Percentiles rank a stretch among this genome's conserved stretches.
These are phyloP conservation scores for Myxozyma geophila DNA, from an alignment of 805 yeast genomes.

Conservation along the genomic window DNA sequence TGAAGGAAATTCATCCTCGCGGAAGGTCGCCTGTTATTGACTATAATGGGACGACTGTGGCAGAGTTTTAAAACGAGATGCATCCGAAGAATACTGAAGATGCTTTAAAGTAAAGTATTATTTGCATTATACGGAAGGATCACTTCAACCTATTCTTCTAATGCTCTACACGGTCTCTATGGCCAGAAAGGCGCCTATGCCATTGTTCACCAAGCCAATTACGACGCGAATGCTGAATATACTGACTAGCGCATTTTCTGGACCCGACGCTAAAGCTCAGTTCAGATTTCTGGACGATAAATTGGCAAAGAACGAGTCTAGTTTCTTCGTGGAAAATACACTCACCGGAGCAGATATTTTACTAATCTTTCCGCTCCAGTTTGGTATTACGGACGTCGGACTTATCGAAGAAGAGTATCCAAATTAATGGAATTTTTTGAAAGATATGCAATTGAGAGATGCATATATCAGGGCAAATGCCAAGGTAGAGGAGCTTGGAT, in stretches of 20 bases:
- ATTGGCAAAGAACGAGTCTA: conserved; percentile 52
- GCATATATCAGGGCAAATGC: conserved; percentile 37
- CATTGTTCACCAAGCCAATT: conserved; percentile 54
- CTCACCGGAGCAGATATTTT: conserved; percentile 66
- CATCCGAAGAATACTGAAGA: conserved; percentile 46
- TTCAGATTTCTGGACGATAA: conserved; percentile 51
- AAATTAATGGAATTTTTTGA: conserved; percentile 39
- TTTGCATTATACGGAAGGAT: conserved; percentile 63
- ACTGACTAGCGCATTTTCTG: conserved; percentile 55
- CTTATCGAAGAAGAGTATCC: conserved; percentile 39
- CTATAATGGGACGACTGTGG: conserved; percentile 50
- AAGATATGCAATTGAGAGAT: conserved; percentile 40
- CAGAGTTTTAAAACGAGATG: conserved; percentile 53
- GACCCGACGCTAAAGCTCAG: conserved; percentile 52
- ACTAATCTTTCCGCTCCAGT: conserved; percentile 52
- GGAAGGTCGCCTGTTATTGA: conserved; percentile 70
- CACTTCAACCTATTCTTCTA: conserved; percentile 57
- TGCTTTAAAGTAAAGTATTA: conserved; percentile 54
- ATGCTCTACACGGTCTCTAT: conserved; percentile 40
- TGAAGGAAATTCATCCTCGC: conserved; percentile 60
- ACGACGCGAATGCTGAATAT: conserved; percentile 52
- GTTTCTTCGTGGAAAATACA: conserved; percentile 64
- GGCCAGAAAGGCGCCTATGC: conserved; percentile 37
- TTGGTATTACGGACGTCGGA: conserved; percentile 20
- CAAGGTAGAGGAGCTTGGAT: conserved; percentile 16